Base-by-base conservation (phyloP, 1,284 basidiomycete genomes). In the Naganishia sp. region DNA sequence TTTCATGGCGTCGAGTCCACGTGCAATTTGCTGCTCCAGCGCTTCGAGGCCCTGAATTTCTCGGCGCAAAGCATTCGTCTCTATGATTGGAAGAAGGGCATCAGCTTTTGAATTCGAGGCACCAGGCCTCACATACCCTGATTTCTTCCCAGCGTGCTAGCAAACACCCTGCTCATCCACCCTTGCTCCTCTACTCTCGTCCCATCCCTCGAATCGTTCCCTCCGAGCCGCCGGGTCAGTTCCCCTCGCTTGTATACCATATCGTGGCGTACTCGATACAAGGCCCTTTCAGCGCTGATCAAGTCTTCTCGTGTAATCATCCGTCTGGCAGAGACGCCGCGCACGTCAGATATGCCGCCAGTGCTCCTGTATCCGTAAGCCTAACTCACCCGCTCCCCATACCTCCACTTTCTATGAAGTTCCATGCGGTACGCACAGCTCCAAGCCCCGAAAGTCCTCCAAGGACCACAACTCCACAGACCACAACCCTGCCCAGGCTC, bases 381-480 rank as follows among this genome's bases (percentile, higher is more conserved):
- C 28, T 9, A 13, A 70, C 73, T 54, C 65, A 74, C 76, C 71
- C 74, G 49, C 72, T 71, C 2, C 69, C 69, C 44, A 72, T 69
- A 16, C 70, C 69, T 13, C 72, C 71, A 33, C 75, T 72, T 66
- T 78, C 75, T 64, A 75, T 70, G 55, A 77, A 78, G 44, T 72
- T 74, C 77, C 77, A 78, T 10, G 78, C 76, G 3, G 78, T 77
- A 33, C 75, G 63, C 0, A 78, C 75, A 5, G 78, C 78, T 25
- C 78, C 78, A 36, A 78, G 74, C 3, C 79, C 79, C 9, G 76
- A 78, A 6, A 81, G 70, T n/a, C 70, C 72, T 7, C 75, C 78
- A n/a, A 81, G 69, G 2, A 77, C 72, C 9, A 80, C 68, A 15
- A 80, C 73, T 15, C 79, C 79, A 16, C 78, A 71, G 4, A 79